Evolutionary conservation across 768 basidiomycete genomes (phyloP).

Genomic region (Tylopilus subfusipes): DNA sequence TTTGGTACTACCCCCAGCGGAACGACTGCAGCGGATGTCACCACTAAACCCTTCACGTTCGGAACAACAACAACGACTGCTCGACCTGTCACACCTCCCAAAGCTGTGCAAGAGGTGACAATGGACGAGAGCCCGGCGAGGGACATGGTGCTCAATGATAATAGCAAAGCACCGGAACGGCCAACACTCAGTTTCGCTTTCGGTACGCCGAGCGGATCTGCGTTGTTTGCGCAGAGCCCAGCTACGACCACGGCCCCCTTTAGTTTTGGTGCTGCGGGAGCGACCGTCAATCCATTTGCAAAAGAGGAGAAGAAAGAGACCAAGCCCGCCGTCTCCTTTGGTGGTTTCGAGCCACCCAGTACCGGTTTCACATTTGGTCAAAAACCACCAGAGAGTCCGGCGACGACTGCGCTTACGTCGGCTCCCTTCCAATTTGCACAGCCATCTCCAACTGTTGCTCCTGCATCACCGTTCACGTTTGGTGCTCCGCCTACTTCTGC

Average conservation of each 20-base stretch:
- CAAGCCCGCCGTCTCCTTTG: slow-evolving; percentile 40
- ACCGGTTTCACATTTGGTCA: slow-evolving; percentile 49
- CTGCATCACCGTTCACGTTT: slow-evolving; percentile 45
- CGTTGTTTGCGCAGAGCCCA: slow-evolving; percentile 35
- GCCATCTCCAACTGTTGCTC: slow-evolving; percentile 35
- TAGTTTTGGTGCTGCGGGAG: slow-evolving; percentile 29
- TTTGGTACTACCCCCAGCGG: slow-evolving; percentile 43
- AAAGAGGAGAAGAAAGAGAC: slow-evolving; percentile 46
- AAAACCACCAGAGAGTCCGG: slow-evolving; percentile 37
- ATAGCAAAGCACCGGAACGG: slow-evolving; percentile 35
- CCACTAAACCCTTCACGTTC: slow-evolving; percentile 55
- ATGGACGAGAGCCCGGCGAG: slow-evolving; percentile 84
- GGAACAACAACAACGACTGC: slow-evolving; percentile 38
- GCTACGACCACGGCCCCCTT: slow-evolving; percentile 33
- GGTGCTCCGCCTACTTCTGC: slow-evolving; percentile 36
- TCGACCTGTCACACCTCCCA: slow-evolving; percentile 65
- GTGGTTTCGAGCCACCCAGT: slow-evolving; percentile 45
- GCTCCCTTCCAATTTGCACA: slow-evolving; percentile 49
- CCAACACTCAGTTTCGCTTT: slow-evolving; percentile 52
- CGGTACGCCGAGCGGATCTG: slow-evolving; percentile 32
- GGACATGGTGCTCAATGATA: slow-evolving; percentile 47
- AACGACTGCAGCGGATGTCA: slow-evolving; percentile 39
- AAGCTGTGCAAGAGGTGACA: slow-evolving; percentile 59
- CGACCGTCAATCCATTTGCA: slow-evolving; percentile 45
- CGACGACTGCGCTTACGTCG: slow-evolving; percentile 35